Conservation (phyloP, 176 grass and related monocot genomes). For the Carex parvula region DNA sequence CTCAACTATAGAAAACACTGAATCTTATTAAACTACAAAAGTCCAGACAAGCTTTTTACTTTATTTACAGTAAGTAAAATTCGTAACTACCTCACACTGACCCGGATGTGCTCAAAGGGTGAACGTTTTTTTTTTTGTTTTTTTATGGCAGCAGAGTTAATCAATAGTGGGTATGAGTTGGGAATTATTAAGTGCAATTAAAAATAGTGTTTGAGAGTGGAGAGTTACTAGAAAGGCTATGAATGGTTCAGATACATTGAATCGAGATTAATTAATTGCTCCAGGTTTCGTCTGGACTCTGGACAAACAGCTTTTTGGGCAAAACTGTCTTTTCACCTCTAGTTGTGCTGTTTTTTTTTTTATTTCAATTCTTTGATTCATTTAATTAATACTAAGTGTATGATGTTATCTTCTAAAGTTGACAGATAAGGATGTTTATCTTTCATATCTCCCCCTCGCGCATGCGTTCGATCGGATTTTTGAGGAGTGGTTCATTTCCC, state of each 20-base stretch:
- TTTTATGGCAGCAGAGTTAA: neutral
- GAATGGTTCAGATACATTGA: neutral
- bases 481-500: conserved; percentile 81
- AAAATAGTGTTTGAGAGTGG: neutral
- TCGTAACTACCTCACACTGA: neutral
- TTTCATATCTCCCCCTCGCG: conserved; percentile 95
- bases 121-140: neutral
- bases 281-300: neutral
- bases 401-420: conserved; percentile 37
- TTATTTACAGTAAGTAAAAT: neutral
- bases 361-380: neutral
- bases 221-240: neutral
- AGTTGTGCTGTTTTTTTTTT: neutral
- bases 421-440: conserved; percentile 59
- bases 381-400: neutral
- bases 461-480: conserved; percentile 90
- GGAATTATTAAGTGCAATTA: neutral
- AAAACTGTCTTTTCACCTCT: neutral
- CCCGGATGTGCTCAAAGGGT: neutral
- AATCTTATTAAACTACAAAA: conserved; percentile 2
- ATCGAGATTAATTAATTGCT: neutral
- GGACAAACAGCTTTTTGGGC: neutral
- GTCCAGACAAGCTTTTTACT: neutral
- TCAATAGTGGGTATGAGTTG: neutral
- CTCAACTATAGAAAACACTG: neutral